Percentiles rank a stretch among this genome's conserved stretches.
Evolutionary conservation across 1,139 yeast species (phyloP).

Genomic region (Debaryomyces coudertii): DNA sequence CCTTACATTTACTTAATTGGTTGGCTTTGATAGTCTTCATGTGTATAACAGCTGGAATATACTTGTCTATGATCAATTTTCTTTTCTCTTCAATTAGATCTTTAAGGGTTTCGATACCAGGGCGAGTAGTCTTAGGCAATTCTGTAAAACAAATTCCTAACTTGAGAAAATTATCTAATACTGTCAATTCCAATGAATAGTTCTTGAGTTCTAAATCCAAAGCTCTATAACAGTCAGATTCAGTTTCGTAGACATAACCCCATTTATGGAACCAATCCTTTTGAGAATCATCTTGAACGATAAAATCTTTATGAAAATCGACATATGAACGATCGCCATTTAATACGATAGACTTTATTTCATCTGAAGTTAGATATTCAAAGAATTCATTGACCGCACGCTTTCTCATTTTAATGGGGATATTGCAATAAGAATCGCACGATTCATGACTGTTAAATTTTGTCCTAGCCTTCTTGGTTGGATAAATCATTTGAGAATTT

Average conservation of each 20-base stretch:
- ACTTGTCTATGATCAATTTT: slow-evolving; percentile 9
- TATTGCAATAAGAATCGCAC: background rate
- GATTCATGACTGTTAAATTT: background rate
- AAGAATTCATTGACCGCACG: slow-evolving; percentile 7
- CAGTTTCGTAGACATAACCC: slow-evolving; percentile 20
- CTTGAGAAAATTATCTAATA: slow-evolving; percentile 14
- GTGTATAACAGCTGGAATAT: slow-evolving; percentile 14
- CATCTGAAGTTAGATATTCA: slow-evolving; percentile 16
- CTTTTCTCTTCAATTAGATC: slow-evolving; percentile 15
- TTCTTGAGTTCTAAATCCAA: slow-evolving; percentile 17
- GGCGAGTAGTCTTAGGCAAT: slow-evolving; percentile 9
- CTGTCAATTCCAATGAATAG: slow-evolving; percentile 16
- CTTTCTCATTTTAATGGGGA: slow-evolving; percentile 9
- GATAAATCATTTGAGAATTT: slow-evolving; percentile 7
- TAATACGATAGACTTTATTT: slow-evolving; percentile 15
- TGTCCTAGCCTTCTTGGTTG: slow-evolving; percentile 1
- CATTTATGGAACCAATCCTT: slow-evolving; percentile 20
- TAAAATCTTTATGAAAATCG: slow-evolving; percentile 11
- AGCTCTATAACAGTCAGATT: slow-evolving; percentile 17
- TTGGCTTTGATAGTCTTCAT: slow-evolving; percentile 9
- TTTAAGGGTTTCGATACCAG: slow-evolving; percentile 5
- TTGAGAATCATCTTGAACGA: slow-evolving; percentile 9
- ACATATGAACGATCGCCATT: slow-evolving; percentile 14
- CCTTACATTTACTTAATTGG: slow-evolving; percentile 12
- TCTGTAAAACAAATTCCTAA: slow-evolving; percentile 9